Evolutionary conservation across 2,329 filamentous ascomycete species (phyloP).

Genomic region (Sordariomycetes sp.): DNA sequence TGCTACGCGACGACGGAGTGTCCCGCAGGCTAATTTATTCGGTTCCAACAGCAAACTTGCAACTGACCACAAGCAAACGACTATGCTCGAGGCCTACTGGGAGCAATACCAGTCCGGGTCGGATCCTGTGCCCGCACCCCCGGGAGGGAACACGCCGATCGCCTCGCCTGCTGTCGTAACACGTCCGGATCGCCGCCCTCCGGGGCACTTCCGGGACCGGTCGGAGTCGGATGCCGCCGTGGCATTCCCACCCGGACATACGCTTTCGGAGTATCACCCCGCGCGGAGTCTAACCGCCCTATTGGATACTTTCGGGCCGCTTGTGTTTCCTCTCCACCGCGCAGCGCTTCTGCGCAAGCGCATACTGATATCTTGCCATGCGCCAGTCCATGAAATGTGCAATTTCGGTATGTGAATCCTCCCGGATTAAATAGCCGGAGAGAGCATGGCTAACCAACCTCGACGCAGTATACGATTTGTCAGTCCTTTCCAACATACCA

Average conservation of each 20-base stretch:
- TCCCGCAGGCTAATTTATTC: constrained; percentile 9
- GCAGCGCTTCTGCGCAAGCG: constrained; percentile 78
- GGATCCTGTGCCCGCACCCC: not conserved
- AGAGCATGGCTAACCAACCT: not conserved
- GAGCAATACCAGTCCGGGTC: constrained; percentile 17
- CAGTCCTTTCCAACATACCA: constrained; percentile 84
- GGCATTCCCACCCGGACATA: constrained; percentile 49
- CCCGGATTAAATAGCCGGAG: not conserved
- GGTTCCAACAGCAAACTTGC: constrained; percentile 43
- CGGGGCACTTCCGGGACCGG: constrained; percentile 41
- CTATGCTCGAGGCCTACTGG: constrained; percentile 73
- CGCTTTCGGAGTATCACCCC: constrained; percentile 69
- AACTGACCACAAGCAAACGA: constrained; percentile 50
- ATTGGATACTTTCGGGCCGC: constrained; percentile 74
- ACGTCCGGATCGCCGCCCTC: constrained; percentile 20
- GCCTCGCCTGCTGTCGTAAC: constrained; percentile 39
- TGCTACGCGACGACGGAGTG: not conserved
- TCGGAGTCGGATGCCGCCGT: constrained; percentile 53
- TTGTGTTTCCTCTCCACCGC: constrained; percentile 85
- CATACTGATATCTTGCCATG: constrained; percentile 75
- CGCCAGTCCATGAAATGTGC: constrained; percentile 76
- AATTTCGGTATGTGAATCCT: constrained; percentile 61
- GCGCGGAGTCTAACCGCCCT: constrained; percentile 72
- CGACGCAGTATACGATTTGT: constrained; percentile 77
- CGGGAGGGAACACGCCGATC: constrained; percentile 31